Conservation (phyloP, 257 asterid species). For the Nicotiana attenuata region DNA sequence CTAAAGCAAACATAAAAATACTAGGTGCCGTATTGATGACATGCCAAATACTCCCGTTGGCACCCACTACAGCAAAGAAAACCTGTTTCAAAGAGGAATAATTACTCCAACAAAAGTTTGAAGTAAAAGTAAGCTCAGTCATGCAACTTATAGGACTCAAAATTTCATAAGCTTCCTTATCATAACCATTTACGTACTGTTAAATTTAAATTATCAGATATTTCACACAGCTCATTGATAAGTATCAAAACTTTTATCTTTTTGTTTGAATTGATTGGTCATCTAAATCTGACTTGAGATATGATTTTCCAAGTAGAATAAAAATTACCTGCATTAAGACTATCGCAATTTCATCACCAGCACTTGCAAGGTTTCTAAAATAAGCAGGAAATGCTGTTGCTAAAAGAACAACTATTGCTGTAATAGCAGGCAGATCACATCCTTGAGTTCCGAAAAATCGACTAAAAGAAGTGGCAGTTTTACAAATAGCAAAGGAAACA, state of each 20-base stretch:
- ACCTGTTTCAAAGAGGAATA: constrained; percentile 34
- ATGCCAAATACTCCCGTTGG: constrained; percentile 71
- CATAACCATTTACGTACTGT: too few relatives aligned
- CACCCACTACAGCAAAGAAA: constrained; percentile 80
- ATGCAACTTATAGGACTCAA: not conserved
- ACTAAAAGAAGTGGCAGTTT: constrained; percentile 43
- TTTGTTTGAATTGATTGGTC: not conserved
- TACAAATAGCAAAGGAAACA: constrained; percentile 63
- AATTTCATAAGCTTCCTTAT: not conserved
- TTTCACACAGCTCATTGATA: not conserved
- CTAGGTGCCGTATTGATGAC: constrained; percentile 75
- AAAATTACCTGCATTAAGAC: constrained; percentile 63
- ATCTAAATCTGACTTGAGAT: not conserved
- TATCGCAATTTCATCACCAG: constrained; percentile 63
- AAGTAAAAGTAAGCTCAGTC: not conserved
- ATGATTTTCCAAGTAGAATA: not conserved
- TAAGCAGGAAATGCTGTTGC: constrained; percentile 55
- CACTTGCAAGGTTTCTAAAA: constrained; percentile 59
- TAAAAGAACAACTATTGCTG: constrained; percentile 59
- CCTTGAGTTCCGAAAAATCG: constrained; percentile 41
- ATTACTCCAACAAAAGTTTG: not conserved
- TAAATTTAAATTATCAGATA: not conserved
- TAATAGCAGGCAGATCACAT: constrained; percentile 64
- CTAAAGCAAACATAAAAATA: constrained; percentile 65
- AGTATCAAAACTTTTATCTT: too few relatives aligned